Percentiles rank a stretch among this genome's conserved stretches.
Evolutionary conservation across 2,329 filamentous ascomycete species (phyloP).

Genomic region (Fusarium abutilonis): DNA sequence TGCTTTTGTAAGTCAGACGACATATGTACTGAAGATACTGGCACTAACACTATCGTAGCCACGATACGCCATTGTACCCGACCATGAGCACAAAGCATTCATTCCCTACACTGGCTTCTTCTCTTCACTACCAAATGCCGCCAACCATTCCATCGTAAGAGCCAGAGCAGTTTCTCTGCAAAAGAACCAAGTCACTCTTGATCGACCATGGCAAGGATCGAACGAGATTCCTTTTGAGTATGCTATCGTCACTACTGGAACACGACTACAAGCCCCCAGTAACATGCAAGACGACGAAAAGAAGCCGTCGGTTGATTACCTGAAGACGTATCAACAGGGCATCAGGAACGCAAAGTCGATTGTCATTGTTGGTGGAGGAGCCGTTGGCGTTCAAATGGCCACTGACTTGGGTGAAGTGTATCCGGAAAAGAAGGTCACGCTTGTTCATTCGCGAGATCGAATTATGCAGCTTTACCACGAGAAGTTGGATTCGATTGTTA

Average conservation of each 20-base stretch:
- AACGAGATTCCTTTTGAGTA: constrained; percentile 40
- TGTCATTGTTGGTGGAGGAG: constrained; percentile 43
- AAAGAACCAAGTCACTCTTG: constrained; percentile 37
- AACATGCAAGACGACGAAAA: constrained; percentile 42
- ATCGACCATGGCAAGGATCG: constrained; percentile 40
- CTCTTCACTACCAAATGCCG: constrained; percentile 28
- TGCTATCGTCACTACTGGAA: constrained; percentile 39
- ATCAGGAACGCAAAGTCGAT: constrained; percentile 38
- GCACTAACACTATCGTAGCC: constrained; percentile 44
- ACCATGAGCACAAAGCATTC: constrained; percentile 59
- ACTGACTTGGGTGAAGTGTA: constrained; percentile 42
- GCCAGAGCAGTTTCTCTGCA: constrained; percentile 31
- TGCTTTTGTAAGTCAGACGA: constrained; percentile 47
- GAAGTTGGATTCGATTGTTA: constrained; percentile 40
- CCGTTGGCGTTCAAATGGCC: constrained; percentile 43
- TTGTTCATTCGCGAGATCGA: constrained; percentile 40
- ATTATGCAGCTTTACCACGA: constrained; percentile 43
- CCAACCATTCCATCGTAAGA: constrained; percentile 34
- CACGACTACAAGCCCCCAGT: constrained; percentile 37
- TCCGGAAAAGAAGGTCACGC: constrained; percentile 38
- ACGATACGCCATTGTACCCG: constrained; percentile 55
- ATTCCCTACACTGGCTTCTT: constrained; percentile 55
- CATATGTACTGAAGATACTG: not conserved
- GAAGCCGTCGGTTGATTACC: constrained; percentile 35
- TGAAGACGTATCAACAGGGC: constrained; percentile 35